Conservation (phyloP, 2,329 filamentous ascomycete genomes). For the Diplodia sapinea region DNA sequence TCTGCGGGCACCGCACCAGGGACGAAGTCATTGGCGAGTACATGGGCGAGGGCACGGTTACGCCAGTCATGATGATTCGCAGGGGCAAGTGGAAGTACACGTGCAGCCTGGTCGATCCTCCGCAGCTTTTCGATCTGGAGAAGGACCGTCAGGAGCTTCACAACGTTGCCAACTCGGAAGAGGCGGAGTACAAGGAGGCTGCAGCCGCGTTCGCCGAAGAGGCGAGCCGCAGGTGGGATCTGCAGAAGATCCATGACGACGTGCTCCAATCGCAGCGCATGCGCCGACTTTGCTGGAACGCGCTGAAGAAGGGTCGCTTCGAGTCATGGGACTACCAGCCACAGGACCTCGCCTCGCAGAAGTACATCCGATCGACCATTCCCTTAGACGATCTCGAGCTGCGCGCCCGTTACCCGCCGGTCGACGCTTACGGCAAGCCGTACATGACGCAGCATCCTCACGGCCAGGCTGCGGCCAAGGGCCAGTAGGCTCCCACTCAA, state of each 20-base stretch:
- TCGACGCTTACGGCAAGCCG: conserved; percentile 53
- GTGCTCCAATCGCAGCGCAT: conserved; percentile 80
- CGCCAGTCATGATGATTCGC: conserved; percentile 92
- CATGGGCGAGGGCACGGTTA: conserved; percentile 88
- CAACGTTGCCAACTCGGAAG: conserved; percentile 64
- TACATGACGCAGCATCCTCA: conserved; percentile 41
- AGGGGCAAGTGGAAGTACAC: conserved; percentile 90
- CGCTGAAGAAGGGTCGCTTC: conserved; percentile 75
- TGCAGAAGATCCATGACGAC: conserved; percentile 74
- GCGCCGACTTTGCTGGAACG: conserved; percentile 78
- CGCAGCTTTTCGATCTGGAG: conserved; percentile 81
- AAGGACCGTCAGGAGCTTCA: conserved; percentile 77
- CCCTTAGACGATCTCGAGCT: conserved; percentile 81
- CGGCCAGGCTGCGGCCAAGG: conserved; percentile 46
- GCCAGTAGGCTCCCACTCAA: conserved; percentile 37
- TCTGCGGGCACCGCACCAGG: conserved; percentile 58
- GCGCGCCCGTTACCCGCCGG: conserved; percentile 71
- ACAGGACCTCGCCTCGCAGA: conserved; percentile 69
- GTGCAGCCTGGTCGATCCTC: conserved; percentile 80
- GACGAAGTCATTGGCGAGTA: conserved; percentile 96
- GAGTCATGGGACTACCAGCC: conserved; percentile 89
- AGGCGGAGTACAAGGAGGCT: conserved; percentile 48
- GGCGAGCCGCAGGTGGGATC: conserved; percentile 78
- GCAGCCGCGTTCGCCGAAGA: conserved; percentile 72
- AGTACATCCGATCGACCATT: conserved; percentile 85